These are phyloP conservation scores for Dipsacomyces acuminosporus DNA, from an alignment of 371 early-diverging fungal species.

Conservation along the genomic window DNA sequence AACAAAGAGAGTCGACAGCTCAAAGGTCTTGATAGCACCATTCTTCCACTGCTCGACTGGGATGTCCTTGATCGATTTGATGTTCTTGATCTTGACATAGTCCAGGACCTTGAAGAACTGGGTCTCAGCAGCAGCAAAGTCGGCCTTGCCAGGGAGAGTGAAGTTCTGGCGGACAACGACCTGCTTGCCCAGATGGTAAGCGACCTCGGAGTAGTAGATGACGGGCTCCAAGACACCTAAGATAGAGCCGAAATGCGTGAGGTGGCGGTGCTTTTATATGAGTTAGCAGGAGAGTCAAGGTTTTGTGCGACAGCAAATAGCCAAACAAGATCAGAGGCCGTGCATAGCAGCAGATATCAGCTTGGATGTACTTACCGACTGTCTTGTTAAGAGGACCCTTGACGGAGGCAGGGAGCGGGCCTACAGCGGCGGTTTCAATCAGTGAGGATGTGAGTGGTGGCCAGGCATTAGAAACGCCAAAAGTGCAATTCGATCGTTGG, in stretches of 20 bases:
- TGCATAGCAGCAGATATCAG: not conserved
- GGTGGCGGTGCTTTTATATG: too few species aligned
- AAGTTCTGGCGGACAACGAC: slow-evolving; percentile 42
- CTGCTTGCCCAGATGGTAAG: slow-evolving; percentile 45
- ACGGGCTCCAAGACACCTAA: slow-evolving; percentile 31
- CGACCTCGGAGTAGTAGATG: slow-evolving; percentile 40
- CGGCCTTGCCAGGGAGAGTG: slow-evolving; percentile 31
- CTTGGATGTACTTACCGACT: slow-evolving; percentile 8
- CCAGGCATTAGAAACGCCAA: too few species aligned
- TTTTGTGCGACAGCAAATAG: not conserved
- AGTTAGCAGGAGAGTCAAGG: too few species aligned
- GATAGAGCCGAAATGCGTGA: not conserved
- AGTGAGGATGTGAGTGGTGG: too few species aligned
- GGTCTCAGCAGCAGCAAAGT: slow-evolving; percentile 35
- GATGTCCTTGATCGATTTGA: slow-evolving; percentile 41
- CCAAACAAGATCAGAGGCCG: not conserved
- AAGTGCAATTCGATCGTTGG: too few species aligned
- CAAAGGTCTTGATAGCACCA: slow-evolving; percentile 49
- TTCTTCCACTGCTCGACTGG: slow-evolving; percentile 35
- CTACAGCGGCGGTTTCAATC: not conserved
- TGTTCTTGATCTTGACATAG: slow-evolving; percentile 33
- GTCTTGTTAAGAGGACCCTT: slow-evolving; percentile 39
- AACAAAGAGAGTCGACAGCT: slow-evolving; percentile 45
- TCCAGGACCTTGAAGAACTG: slow-evolving; percentile 46
- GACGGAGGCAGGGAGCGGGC: slow-evolving; percentile 36